Evolutionary conservation across 306 rosid species (phyloP).

Genomic region (Trifolium dubium): DNA sequence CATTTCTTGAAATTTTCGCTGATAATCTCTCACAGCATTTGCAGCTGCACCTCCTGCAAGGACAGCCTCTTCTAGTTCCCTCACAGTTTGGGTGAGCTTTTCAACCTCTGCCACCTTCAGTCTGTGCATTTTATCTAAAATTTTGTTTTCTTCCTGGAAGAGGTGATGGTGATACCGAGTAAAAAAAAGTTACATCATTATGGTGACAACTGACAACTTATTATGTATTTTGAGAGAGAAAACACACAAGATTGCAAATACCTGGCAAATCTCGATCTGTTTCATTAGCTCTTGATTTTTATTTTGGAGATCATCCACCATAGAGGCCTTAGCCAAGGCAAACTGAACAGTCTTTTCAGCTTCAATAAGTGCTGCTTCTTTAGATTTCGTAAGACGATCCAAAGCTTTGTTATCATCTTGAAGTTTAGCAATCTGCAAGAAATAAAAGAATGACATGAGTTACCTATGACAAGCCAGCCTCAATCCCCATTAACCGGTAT

Average conservation of each 20-base stretch:
- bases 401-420: constrained; percentile 97
- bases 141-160: constrained; percentile 93
- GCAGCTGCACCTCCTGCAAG: constrained; percentile 99
- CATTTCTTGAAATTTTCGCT: constrained; percentile 99
- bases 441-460: constrained; percentile 41
- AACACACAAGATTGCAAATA: constrained; percentile 40
- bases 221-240: background rate
- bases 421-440: constrained; percentile 89
- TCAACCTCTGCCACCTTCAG: constrained; percentile 99
- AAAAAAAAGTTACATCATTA: constrained; percentile 22
- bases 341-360: constrained; percentile 96
- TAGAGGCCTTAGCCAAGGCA: constrained; percentile 98
- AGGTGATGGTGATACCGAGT: constrained; percentile 32
- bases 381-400: constrained; percentile 97
- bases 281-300: constrained; percentile 97
- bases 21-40: constrained; percentile 99
- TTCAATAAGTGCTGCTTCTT: constrained; percentile 97
- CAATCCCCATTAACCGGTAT: constrained; percentile 19
- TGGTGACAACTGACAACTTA: background rate
- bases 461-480: constrained; percentile 17
- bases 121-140: constrained; percentile 98
- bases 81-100: constrained; percentile 96
- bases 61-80: constrained; percentile 99
- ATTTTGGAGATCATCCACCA: constrained; percentile 99
- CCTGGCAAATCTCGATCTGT: constrained; percentile 99